Base-by-base conservation (phyloP, 345 rosid species). In the Heritiera littoralis region DNA sequence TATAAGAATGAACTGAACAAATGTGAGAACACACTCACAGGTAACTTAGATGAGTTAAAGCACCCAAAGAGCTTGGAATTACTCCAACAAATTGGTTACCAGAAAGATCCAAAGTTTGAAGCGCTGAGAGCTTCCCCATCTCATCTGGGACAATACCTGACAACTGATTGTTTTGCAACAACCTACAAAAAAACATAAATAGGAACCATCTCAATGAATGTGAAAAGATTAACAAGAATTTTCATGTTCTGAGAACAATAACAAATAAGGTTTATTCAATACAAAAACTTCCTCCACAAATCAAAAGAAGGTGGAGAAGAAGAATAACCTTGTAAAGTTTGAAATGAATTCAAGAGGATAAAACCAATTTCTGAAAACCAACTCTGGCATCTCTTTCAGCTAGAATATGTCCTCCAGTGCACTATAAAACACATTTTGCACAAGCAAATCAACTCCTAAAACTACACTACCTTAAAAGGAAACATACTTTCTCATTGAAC, bases 21-120 rank as follows among this genome's bases (percentile, higher is more conserved):
- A 79, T 52, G 67, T 69, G 73, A 79, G 74, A 77, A 72, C 43
- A 75, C 28, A 91, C 99, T 92, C 89, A 96, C 99, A 96, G 85
- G 90, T 94, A 96, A 87, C 85, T 96, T 81, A 94, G 84, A 81
- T 78, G 90, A 75, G 89, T 78, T 41, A 94, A 85, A 76, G 85
- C 83, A 51, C 99, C 97, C 87, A 96, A 81, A 64, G 97, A 88
- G 71, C 90, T 89, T 20, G 99, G 99, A 85, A 96, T 89, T 74
- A 74, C 84, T 20, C 99, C 98, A 70, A 77, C 85, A 72, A 96
- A 86, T 70, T 79, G 90, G 81, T 96, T 96, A n/a, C 91, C 91
- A 2, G 98, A 96, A 71, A 94, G 91, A 83, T 96, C 99, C 60
- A 96, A 93, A 69, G 76, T 78, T 78, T 78, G 75, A 69, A 78